phyloP scores from a whole-genome alignment of 163 green algal species.

The Volvox carteri region DNA sequence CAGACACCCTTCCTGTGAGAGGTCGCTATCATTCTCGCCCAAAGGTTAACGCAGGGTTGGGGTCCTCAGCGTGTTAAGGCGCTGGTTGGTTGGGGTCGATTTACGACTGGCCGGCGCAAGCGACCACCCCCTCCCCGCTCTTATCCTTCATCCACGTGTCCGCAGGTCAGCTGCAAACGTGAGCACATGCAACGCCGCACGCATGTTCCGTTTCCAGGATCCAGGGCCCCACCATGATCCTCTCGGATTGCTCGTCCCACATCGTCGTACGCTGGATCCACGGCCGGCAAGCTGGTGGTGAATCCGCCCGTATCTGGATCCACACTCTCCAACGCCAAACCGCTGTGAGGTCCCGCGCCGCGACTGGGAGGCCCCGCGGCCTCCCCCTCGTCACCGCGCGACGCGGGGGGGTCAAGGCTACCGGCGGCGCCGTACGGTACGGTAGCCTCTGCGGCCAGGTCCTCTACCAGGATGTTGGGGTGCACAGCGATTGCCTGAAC shows the following conservation, averaged over 20 bases:
- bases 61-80: too few relatives aligned
- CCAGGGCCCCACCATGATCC: conserved; percentile 16
- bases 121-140: too few relatives aligned
- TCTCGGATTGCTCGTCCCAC: conserved; percentile 7
- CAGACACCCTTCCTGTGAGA: too few relatives aligned
- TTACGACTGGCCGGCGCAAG: too few relatives aligned
- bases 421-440: conserved; percentile 26
- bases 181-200: too few relatives aligned
- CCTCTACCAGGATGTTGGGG: background rate
- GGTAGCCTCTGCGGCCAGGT: background rate
- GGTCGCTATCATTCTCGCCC: too few relatives aligned
- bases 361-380: background rate
- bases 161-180: too few relatives aligned
- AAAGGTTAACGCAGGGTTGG: too few relatives aligned
- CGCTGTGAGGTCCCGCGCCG: conserved; percentile 6
- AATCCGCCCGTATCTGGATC: conserved; percentile 23
- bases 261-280: conserved; percentile 45
- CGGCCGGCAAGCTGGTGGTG: background rate
- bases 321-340: conserved; percentile 18
- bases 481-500: conserved; percentile 2
- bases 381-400: background rate
- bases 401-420: background rate
- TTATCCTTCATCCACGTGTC: too few relatives aligned
- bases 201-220: too few relatives aligned
- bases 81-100: too few relatives aligned